Percentiles rank a stretch among this genome's conserved stretches.
Evolutionary conservation across 2,329 filamentous ascomycete species (phyloP).

Genomic region (Aspergillus cejpii): DNA sequence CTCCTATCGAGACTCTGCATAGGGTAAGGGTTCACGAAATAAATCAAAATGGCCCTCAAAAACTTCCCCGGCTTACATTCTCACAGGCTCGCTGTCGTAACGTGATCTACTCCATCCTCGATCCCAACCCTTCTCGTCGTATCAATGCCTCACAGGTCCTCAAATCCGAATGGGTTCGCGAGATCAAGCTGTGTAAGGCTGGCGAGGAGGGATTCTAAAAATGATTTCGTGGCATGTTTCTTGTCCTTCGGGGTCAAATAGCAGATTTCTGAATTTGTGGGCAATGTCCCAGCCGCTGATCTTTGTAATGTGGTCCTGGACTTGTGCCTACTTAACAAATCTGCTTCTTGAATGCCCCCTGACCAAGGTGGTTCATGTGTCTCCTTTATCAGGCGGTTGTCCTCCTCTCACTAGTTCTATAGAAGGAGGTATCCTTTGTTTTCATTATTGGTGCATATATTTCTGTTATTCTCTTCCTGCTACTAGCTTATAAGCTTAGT

Average conservation of each 20-base stretch:
- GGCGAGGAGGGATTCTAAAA: constrained; percentile 84
- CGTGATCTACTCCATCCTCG: constrained; percentile 96
- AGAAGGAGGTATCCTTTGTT: constrained; percentile 21
- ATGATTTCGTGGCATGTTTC: constrained; percentile 14
- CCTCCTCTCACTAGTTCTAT: constrained; percentile 14
- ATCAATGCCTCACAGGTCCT: constrained; percentile 95
- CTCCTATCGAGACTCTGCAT: constrained; percentile 90
- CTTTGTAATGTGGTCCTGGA: constrained; percentile 7
- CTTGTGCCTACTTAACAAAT: constrained; percentile 7
- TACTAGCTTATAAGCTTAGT: constrained; percentile 22
- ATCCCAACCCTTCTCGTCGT: constrained; percentile 84
- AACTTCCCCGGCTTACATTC: constrained; percentile 18
- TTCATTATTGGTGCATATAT: constrained; percentile 23
- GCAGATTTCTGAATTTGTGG: constrained; percentile 6
- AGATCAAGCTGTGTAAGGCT: constrained; percentile 94
- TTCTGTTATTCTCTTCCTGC: constrained; percentile 11
- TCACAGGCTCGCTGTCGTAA: constrained; percentile 87
- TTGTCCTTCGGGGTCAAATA: constrained; percentile 4
- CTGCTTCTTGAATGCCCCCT: constrained; percentile 11
- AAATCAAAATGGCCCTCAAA: constrained; percentile 1
- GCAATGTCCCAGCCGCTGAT: constrained; percentile 8
- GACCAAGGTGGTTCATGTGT: constrained; percentile 17
- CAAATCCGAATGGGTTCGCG: constrained; percentile 96
- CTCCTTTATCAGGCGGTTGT: constrained; percentile 11
- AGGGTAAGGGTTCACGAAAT: constrained; percentile 59